Conservation (phyloP, 192 early-diverging fungal genomes). For the Backusella tarrabulga region DNA sequence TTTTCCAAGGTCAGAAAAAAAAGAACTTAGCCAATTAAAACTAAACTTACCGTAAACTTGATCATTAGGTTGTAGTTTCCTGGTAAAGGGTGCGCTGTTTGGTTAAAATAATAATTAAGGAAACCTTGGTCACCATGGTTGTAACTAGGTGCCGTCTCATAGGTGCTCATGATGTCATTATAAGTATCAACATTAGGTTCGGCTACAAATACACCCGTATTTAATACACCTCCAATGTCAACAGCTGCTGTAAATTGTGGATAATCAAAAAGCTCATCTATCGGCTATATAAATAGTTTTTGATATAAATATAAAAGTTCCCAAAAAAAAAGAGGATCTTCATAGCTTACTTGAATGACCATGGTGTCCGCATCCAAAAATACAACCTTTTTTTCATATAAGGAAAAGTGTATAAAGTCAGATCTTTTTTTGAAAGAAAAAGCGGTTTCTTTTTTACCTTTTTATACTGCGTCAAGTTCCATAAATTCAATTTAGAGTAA, state of each 20-base stretch:
- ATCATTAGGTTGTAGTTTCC: conserved; percentile 32
- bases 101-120: conserved; percentile 36
- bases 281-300: conserved; percentile 1
- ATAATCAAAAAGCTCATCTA: conserved; percentile 21
- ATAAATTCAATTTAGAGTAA: conserved; percentile 23
- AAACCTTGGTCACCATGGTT: conserved; percentile 37
- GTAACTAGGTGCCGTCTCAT: conserved; percentile 23
- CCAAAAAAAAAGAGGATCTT: neutral
- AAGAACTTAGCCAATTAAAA: neutral
- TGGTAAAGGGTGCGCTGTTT: conserved; percentile 18
- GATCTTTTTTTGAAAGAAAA: neutral
- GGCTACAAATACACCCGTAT: conserved; percentile 20
- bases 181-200: conserved; percentile 18
- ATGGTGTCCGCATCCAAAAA: conserved; percentile 28
- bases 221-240: conserved; percentile 22
- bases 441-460: conserved; percentile 8
- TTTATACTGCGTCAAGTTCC: conserved; percentile 21
- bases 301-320: neutral
- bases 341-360: conserved; percentile 13
- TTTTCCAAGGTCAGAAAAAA: neutral
- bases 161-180: conserved; percentile 10
- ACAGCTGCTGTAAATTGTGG: conserved; percentile 18
- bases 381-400: neutral
- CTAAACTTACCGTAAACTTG: conserved; percentile 19
- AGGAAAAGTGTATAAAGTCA: neutral